Base-by-base conservation (phyloP, 1,284 basidiomycete species). In the Puccinia triticina region DNA sequence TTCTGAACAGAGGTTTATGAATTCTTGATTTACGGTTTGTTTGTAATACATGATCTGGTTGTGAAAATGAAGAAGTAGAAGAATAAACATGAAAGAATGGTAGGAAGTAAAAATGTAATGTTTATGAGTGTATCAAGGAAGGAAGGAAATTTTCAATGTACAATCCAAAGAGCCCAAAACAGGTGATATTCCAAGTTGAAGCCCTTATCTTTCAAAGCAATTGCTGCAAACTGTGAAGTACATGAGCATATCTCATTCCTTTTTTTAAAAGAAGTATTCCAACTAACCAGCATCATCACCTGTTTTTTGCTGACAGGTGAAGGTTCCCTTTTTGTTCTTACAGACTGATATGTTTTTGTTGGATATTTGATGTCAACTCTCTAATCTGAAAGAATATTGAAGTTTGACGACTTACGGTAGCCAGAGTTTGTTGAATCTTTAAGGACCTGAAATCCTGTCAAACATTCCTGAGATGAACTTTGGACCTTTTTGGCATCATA, bases 301-400 rank as follows among this genome's bases (percentile, higher is more conserved):
- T 67, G 37, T 43, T 67, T 43, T 67, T 40, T 18, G 37, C 37
- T 67, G 34, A 67, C 64, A 67, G 43, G 64, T 67, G 23, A 67
- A 67, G 18, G 12, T 43, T 40, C 64, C 64, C 18, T 29, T 12
- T 21, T 67, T 34, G 64, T 67, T 67, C 37, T 43, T 67, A 67
- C 64, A 67, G 40, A 67, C 64, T 67, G 23, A 53, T n/a, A n/a
- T n/a, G n/a, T 48, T 48, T 48, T 48, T 48, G 18, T 48, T 48
- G 48, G 18, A 48, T 48, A 10, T 10, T 10, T 48, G 48, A 48
- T 18, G 18, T 18, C n/a, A n/a, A n/a, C n/a, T n/a, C n/a, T n/a
- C n/a, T n/a, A n/a, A n/a, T n/a, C n/a, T 16, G 50, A 53, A 53
- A 5, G 5, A 53, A 5, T n/a, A 3, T n/a, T 18, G 16, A n/a